A percentile compares a stretch with the other conserved stretches of the same genome.
Conservation (phyloP, 768 basidiomycete species). For the Podaxis rugospora region DNA sequence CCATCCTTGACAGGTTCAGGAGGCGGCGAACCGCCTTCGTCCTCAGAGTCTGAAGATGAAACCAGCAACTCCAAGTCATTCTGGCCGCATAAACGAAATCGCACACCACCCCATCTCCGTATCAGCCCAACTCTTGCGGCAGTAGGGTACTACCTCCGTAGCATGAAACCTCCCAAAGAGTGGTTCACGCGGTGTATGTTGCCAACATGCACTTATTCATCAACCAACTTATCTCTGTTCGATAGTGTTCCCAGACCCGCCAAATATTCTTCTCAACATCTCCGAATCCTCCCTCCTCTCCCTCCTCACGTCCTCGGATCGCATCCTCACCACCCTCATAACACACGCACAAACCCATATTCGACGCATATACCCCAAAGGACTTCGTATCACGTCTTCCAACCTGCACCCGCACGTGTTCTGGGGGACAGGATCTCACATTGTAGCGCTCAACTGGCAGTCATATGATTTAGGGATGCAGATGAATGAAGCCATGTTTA, state of each 20-base stretch:
- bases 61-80: background rate
- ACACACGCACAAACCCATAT: slow-evolving; percentile 39
- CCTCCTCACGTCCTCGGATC: slow-evolving; percentile 19
- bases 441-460: slow-evolving; percentile 61
- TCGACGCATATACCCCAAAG: slow-evolving; percentile 55
- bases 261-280: slow-evolving; percentile 55
- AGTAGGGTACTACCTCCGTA: slow-evolving; percentile 57
- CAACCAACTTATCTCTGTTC: background rate
- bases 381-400: slow-evolving; percentile 49
- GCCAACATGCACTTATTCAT: background rate
- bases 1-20: slow-evolving; percentile 18
- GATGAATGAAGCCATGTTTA: slow-evolving; percentile 61
- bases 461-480: slow-evolving; percentile 54
- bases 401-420: slow-evolving; percentile 49
- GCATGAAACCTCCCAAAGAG: slow-evolving; percentile 52
- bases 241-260: slow-evolving; percentile 35
- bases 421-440: slow-evolving; percentile 56
- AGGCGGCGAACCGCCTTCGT: slow-evolving; percentile 11
- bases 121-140: slow-evolving; percentile 32
- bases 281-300: slow-evolving; percentile 45
- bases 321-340: slow-evolving; percentile 29
- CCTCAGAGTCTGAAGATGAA: slow-evolving; percentile 5
- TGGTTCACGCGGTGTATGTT: slow-evolving; percentile 41
- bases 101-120: background rate
- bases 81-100: slow-evolving; percentile 7